phyloP scores from a whole-genome alignment of 345 rosid genomes.

The Cardamine chenopodiifolia region DNA sequence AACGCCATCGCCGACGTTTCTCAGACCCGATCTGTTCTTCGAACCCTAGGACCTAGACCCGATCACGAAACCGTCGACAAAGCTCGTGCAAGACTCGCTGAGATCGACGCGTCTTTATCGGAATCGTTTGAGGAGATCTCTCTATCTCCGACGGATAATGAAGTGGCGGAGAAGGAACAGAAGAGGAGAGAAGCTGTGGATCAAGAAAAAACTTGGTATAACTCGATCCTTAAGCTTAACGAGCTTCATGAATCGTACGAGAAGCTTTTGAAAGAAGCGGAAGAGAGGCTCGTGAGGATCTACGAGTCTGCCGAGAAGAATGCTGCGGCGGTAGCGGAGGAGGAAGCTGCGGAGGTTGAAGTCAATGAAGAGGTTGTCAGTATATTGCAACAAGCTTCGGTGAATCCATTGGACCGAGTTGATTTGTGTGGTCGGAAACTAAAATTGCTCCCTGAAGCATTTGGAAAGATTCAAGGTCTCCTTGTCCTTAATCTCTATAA shows the following conservation, averaged over 20 bases:
- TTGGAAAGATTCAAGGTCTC: slow-evolving; percentile 69
- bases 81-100: slow-evolving; percentile 60
- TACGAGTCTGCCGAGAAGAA: slow-evolving; percentile 59
- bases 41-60: slow-evolving; percentile 84
- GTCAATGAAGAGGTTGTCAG: slow-evolving; percentile 64
- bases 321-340: slow-evolving; percentile 38
- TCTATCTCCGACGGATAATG: slow-evolving; percentile 57
- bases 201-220: slow-evolving; percentile 56
- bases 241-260: slow-evolving; percentile 80
- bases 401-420: slow-evolving; percentile 58
- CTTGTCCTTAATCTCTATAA: slow-evolving; percentile 61
- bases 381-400: slow-evolving; percentile 59
- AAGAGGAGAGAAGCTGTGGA: slow-evolving; percentile 58
- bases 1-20: slow-evolving; percentile 70
- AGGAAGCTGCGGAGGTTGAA: slow-evolving; percentile 40
- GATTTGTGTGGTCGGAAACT: slow-evolving; percentile 66
- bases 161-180: slow-evolving; percentile 62
- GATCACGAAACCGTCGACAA: slow-evolving; percentile 86
- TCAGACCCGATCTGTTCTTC: slow-evolving; percentile 82
- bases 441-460: slow-evolving; percentile 77
- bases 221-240: slow-evolving; percentile 64
- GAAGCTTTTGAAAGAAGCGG: slow-evolving; percentile 80
- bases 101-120: slow-evolving; percentile 59
- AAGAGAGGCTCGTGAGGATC: slow-evolving; percentile 66
- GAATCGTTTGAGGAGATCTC: slow-evolving; percentile 79